Evolutionary conservation across 2,329 filamentous ascomycete species (phyloP), one percentile per base, ranked within the genome.

Genomic region (Verticillium nonalfalfae): DNA sequence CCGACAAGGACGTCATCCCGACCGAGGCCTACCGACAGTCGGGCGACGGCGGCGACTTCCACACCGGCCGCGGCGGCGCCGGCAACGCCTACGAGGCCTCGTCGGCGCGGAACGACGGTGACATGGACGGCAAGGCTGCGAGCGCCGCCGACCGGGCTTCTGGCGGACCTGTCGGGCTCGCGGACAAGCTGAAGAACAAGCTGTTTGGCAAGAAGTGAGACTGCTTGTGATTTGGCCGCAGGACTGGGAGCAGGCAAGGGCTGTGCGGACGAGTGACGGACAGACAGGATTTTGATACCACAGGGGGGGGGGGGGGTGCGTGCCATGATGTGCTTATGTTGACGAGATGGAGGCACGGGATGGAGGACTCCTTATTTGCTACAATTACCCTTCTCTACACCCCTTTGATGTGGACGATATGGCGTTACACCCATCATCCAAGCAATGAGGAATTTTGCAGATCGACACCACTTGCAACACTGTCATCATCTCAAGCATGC

Each of bases 31-130:
- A 78, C 58, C 81, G 83, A 33, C 75, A 77, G 34, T 79, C 76
- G 68, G 73, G 74, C 57, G 79, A 84, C 15, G 74, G 76, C 59
- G 70, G 73, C 62, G 81, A 84, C 69, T 82, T 78, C 72, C 84
- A 87, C 74, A 81, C 79, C 50, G 85, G 85, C 61, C 84, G 85
- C 36, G 85, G 85, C 68, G 85, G 85, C 62, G 83, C 81, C 10
- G 85, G 84, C 59, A 87, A 87, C 71, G 45, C 45, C 45, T 50
- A 50, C n/a, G 45, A 50, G 45, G 7, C n/a, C 7, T 18, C 15
- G n/a, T n/a, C 45, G 7, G 7, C 18, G 18, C 45, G 45, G 45
- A 18, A 50, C 11, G 7, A 7, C n/a, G 18, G n/a, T 18, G 45
- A 50, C 45, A 50, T 50, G 1, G 81, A 81, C 70, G 76, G 80